These are phyloP conservation scores for Nemania sp. DNA, from an alignment of 2,329 filamentous ascomycete genomes.

Conservation along the genomic window DNA sequence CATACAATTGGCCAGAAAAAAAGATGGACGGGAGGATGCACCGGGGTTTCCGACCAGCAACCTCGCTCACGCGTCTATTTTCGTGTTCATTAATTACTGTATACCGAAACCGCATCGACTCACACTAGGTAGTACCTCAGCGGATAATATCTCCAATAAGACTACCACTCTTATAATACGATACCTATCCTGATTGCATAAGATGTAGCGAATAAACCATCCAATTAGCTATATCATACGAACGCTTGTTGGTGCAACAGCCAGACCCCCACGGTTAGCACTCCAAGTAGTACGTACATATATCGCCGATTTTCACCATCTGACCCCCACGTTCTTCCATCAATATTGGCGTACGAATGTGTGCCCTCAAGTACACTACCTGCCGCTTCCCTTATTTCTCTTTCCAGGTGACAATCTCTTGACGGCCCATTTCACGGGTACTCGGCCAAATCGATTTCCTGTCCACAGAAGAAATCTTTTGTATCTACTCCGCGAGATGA, in stretches of 20 bases:
- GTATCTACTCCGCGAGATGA: conserved; percentile 7
- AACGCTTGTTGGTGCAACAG: no score
- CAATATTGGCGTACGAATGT: background rate
- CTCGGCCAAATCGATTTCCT: conserved; percentile 2
- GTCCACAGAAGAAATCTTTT: conserved; percentile 20
- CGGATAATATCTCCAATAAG: no score
- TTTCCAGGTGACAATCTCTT: no score
- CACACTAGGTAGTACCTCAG: no score
- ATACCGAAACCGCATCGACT: background rate
- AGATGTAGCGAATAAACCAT: no score
- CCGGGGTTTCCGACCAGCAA: background rate
- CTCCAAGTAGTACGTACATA: background rate
- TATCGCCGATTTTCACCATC: conserved; percentile 22
- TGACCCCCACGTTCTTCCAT: conserved; percentile 18
- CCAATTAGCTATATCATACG: background rate
- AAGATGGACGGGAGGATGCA: background rate
- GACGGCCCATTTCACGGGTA: no score
- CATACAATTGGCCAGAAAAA: background rate
- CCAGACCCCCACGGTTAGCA: conserved; percentile 17
- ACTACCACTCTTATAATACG: no score
- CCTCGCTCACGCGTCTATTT: background rate
- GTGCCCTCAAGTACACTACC: background rate
- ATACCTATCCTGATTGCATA: no score
- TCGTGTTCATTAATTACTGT: background rate
- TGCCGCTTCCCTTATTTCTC: no score